These are phyloP conservation scores for Castanospermum australe DNA, from an alignment of 306 rosid genomes.

Conservation along the genomic window DNA sequence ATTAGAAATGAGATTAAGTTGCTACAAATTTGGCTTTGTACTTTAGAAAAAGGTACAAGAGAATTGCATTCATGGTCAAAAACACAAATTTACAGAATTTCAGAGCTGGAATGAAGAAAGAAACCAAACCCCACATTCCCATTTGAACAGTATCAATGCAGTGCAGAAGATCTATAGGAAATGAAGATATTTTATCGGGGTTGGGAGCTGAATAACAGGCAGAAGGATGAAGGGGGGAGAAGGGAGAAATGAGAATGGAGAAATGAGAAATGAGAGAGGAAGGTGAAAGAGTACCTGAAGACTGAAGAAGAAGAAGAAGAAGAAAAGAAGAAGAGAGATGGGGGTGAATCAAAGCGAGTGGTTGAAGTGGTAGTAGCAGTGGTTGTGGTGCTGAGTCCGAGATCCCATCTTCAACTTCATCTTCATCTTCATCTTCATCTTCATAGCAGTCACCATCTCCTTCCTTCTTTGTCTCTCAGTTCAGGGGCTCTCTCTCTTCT, in stretches of 20 bases:
- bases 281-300: constrained; percentile 44
- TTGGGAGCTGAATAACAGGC: background rate
- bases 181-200: background rate
- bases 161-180: constrained; percentile 42
- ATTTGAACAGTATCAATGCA: constrained; percentile 27
- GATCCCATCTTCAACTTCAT: constrained; percentile 48
- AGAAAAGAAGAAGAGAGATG: background rate
- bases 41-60: background rate
- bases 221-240: constrained; percentile 7
- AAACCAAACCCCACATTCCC: constrained; percentile 40
- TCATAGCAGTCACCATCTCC: constrained; percentile 44
- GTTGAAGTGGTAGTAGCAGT: constrained; percentile 34
- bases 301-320: constrained; percentile 4
- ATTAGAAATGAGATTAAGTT: background rate
- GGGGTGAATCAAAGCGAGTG: constrained; percentile 30
- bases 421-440: constrained; percentile 7
- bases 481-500: background rate
- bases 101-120: constrained; percentile 15
- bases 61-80: too few relatives aligned
- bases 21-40: background rate
- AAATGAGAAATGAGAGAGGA: too few relatives aligned
- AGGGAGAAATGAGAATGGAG: background rate
- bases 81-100: background rate
- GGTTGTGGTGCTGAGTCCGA: constrained; percentile 50
- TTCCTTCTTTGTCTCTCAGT: too few relatives aligned